These are phyloP conservation scores for Stenogyne calaminthoides DNA, from an alignment of 305 asterid species.

Conservation along the genomic window DNA sequence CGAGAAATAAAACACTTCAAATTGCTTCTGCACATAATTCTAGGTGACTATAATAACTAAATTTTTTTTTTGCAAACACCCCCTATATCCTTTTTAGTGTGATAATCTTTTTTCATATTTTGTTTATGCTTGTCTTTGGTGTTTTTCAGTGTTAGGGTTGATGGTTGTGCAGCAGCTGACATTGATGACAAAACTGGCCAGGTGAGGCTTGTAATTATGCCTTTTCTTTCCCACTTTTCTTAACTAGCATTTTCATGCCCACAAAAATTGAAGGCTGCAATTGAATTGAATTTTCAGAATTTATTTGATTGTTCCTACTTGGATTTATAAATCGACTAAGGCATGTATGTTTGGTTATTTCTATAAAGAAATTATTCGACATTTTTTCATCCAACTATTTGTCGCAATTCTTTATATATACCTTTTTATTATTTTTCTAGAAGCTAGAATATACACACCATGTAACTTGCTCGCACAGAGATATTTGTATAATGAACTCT, in stretches of 20 bases:
- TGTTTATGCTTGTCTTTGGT: conserved; percentile 23
- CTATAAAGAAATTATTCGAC: neutral
- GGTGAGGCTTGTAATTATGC: conserved; percentile 48
- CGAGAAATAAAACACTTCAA: too few species aligned
- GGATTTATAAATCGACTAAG: neutral
- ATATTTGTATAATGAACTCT: neutral
- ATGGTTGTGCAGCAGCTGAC: conserved; percentile 42
- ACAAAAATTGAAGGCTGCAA: neutral
- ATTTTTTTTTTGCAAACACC: too few species aligned
- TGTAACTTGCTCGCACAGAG: neutral
- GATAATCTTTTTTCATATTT: neutral
- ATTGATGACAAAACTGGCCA: conserved; percentile 57
- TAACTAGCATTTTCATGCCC: neutral
- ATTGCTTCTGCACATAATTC: too few species aligned
- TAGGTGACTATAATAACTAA: too few species aligned
- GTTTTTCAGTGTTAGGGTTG: conserved; percentile 49
- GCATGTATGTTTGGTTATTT: neutral
- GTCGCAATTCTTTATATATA: neutral
- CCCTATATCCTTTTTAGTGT: neutral
- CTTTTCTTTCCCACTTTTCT: neutral
- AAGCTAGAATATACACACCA: neutral
- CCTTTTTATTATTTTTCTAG: neutral
- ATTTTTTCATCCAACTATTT: neutral
- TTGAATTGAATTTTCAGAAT: neutral
- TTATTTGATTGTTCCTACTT: neutral